Evolutionary conservation across 2,329 filamentous ascomycete genomes (phyloP), one percentile per base, ranked within the genome.

Genomic region (Colletotrichum zoysiae): DNA sequence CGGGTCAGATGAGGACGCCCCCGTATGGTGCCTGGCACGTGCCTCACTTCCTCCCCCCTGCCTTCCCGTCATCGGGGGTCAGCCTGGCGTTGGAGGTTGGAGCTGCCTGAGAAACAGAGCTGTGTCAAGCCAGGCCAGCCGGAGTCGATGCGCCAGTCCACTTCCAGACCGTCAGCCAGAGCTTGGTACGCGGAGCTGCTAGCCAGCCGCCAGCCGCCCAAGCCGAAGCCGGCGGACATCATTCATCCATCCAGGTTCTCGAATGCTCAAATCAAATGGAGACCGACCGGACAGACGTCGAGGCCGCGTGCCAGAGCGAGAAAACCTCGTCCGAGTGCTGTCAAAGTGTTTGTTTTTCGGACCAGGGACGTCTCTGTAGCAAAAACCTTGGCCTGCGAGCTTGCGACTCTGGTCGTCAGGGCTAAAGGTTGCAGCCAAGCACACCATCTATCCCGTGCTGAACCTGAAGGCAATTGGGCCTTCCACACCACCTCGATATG

Each of bases 11-110:
- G 70, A 68, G 48, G 42, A 53, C 42, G 50, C 44, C 70, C 59
- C 53, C 48, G 69, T 71, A 46, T 65, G 62, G 69, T 71, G 48
- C 69, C 69, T 71, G 69, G 69, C 69, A 71, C 69, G 69, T 71
- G 69, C 69, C 69, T 65, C 59, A 33, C 18, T 57, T 50, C 55
- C 57, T 9, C 9, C 35, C 11, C 50, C 65, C 55, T 71, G 65
- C 60, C 60, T 71, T 58, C 66, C 69, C 65, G 69, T 71, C 69
- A 69, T 71, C 53, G 59, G 44, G 44, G 50, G 23, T 30, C 50
- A 57, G n/a, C 53, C 46, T 63, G 60, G 60, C 60, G 50, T 62
- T 71, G 50, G 51, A 46, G 40, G 67, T 46, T 33, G 30, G 55
- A 65, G 66, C 60, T 66, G 55, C 61, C 67, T 60, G 61, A 59